Evolutionary conservation across 139 green algal genomes (phyloP), one percentile per base, ranked within the genome.

Genomic region (Chlamydomonas schloesseri): DNA sequence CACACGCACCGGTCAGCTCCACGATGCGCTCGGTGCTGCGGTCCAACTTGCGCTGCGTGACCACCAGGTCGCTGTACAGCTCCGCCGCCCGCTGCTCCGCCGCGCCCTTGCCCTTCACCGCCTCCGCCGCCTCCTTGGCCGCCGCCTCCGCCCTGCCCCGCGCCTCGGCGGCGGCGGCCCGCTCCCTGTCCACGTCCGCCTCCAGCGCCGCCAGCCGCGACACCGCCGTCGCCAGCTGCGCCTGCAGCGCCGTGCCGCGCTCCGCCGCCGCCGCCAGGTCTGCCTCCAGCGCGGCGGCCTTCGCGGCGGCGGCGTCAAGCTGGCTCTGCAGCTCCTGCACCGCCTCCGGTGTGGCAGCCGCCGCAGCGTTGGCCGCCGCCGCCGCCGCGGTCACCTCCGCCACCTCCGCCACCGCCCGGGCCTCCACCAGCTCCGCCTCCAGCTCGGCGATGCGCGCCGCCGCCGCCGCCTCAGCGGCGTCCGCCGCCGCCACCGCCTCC

Each of bases 1-100:
- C n/a, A n/a, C n/a, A 42, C 87, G 0, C 60, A 92, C 89, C 89
- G 55, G 89, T 89, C n/a, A 86, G 65, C 5, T 83, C 20, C 37
- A 92, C 89, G 60, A 89, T 92, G 57, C 89, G 80, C 73, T 90
- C 84, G 28, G 84, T 92, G 28, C 81, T 68, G 20, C 71, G 46
- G 14, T 90, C 64, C 47, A 92, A 69, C 75, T 92, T 92, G 28
- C 81, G 68, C 47, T 57, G 67, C 15, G 69, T 87, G 11, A 92
- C 81, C 26, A 90, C 74, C 21, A 88, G 55, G 29, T 92, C 89
- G 20, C 84, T 36, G 24, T 69, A 71, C 53, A 90, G 33, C 85
- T 92, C 84, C 21, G 47, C 33, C 33, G 75, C 75, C 15, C 81
- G 81, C 82, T 82, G 71, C 37, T 82, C 85, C 37, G 46, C 42